phyloP scores from a whole-genome alignment of 2,329 filamentous ascomycete genomes.

The Colletotrichum truncatum region DNA sequence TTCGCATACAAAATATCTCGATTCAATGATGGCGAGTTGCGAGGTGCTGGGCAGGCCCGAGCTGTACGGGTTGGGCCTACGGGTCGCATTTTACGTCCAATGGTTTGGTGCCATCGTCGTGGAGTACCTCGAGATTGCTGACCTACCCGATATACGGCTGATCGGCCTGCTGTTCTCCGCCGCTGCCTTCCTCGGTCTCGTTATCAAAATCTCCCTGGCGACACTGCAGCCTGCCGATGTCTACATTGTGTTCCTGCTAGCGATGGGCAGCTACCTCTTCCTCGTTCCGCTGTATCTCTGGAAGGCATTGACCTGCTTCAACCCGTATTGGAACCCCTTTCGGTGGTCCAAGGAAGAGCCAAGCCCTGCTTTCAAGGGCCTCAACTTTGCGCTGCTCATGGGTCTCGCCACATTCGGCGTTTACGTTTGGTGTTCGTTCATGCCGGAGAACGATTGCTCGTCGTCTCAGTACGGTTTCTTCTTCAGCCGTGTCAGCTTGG shows the following conservation, averaged over 20 bases:
- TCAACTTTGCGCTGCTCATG: slow-evolving; percentile 37
- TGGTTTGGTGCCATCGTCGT: slow-evolving; percentile 45
- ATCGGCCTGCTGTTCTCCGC: slow-evolving; percentile 43
- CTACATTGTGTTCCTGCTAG: slow-evolving; percentile 42
- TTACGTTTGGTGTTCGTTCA: slow-evolving; percentile 42
- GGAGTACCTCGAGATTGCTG: slow-evolving; percentile 40
- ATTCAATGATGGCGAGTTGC: slow-evolving; percentile 36
- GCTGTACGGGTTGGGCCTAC: slow-evolving; percentile 46
- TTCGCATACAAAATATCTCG: neutral
- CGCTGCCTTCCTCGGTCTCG: slow-evolving; percentile 35
- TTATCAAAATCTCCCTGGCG: slow-evolving; percentile 36
- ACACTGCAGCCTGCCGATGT: slow-evolving; percentile 40
- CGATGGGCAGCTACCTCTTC: slow-evolving; percentile 41
- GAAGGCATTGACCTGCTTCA: slow-evolving; percentile 42
- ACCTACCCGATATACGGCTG: slow-evolving; percentile 40
- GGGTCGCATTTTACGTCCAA: slow-evolving; percentile 44
- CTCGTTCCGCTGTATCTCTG: slow-evolving; percentile 44
- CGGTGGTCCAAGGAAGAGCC: slow-evolving; percentile 37
- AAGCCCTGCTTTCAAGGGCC: slow-evolving; percentile 36
- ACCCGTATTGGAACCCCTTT: slow-evolving; percentile 41
- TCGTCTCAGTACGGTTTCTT: slow-evolving; percentile 41
- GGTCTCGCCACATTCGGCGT: slow-evolving; percentile 39
- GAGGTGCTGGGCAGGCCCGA: slow-evolving; percentile 37
- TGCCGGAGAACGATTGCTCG: slow-evolving; percentile 37
- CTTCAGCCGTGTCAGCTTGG: slow-evolving; percentile 39